Base-by-base conservation (phyloP, 805 yeast genomes). In the Ogataea ramenticola region DNA sequence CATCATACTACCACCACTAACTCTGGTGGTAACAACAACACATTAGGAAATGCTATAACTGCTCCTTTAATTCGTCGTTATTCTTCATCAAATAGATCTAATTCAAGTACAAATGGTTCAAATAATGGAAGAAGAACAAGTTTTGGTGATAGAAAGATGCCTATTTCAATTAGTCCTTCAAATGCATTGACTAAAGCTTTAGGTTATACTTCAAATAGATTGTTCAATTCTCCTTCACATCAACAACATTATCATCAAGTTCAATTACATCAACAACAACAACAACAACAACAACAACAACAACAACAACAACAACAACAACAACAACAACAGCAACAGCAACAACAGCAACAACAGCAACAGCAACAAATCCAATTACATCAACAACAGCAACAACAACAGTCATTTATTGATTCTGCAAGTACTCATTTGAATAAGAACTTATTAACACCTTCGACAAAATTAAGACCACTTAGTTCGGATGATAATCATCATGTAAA, bases 171-270 rank as follows among this genome's bases (percentile, higher is more conserved):
- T 32, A 75, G 81, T 20, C 96, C 97, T 10, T 79, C 96, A 0
- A 87, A 82, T 61, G 96, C 98, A 0, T 73, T 93, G 45, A 82
- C 90, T 1, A 83, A 82, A 54, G 98, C 97, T 0, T 67, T 91
- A 43, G 86, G 87, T 8, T 74, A 87, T 60, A 96, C 97, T 0
- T 84, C 96, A 0, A 85, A 89, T 41, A 76, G 96, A 50, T 67
- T 91, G 31, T 89, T 90, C 12, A 34, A 14, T 34, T 4, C 19
- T 7, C 44, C 55, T 11, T 40, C 45, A 12, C 43, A 39, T 14
- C 48, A 43, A 14, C 48, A 46, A 40, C 49, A 30, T 43, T 39
- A 31, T 19, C 33, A 32, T 26, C 48, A 49, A 40, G 47, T 41
- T 19, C 46, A 43, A 31, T 42, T 40, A 32, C 44, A 44, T n/a